phyloP scores from a whole-genome alignment of 176 grass and related monocot species.

The Aegilops speltoides region DNA sequence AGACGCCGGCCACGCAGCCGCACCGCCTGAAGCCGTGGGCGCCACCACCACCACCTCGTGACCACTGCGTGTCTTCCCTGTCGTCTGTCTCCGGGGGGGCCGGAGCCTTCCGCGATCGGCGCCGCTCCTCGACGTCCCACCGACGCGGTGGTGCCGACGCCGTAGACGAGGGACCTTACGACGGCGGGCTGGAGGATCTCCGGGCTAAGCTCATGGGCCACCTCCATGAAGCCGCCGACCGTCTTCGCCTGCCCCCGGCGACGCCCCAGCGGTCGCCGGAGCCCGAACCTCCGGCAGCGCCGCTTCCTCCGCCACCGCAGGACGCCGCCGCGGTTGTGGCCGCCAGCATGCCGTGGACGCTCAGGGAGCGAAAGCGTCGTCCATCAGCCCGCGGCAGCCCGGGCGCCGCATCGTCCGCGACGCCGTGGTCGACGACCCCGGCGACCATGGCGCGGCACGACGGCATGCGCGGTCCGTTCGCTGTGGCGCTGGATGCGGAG shows the following conservation, averaged over 20 bases:
- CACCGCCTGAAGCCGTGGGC: conserved; percentile 47
- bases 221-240: conserved; percentile 48
- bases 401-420: neutral
- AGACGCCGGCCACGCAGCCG: conserved; percentile 23
- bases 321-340: neutral
- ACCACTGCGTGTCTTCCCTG: conserved; percentile 29
- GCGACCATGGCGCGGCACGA: neutral
- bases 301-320: neutral
- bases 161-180: neutral
- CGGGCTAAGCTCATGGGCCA: conserved; percentile 71
- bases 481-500: conserved; percentile 57
- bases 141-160: conserved; percentile 6
- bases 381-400: neutral
- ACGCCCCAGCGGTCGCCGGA: conserved; percentile 10
- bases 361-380: conserved; percentile 59
- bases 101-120: conserved; percentile 22
- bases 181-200: conserved; percentile 46
- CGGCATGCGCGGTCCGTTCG: conserved; percentile 40
- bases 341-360: conserved; percentile 67
- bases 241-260: conserved; percentile 24
- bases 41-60: conserved; percentile 22
- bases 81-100: conserved; percentile 3
- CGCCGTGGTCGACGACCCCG: neutral
- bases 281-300: neutral
- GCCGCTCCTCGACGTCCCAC: conserved; percentile 32